These are phyloP conservation scores for Kwoniella sp. DNA, from an alignment of 768 basidiomycete species.

Conservation along the genomic window DNA sequence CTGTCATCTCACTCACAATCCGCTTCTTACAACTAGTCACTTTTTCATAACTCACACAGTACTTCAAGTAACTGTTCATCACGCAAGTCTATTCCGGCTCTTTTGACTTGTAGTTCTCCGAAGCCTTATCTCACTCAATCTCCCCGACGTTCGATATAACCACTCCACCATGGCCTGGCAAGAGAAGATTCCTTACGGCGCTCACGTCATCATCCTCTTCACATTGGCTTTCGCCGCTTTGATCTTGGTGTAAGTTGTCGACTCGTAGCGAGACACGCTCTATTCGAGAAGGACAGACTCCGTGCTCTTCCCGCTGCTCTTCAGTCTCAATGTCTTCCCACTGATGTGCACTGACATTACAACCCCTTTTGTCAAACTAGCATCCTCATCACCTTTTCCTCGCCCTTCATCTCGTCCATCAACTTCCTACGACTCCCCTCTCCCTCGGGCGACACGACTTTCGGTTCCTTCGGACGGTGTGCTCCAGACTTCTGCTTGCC, in stretches of 20 bases:
- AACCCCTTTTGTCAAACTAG: slow-evolving; percentile 17
- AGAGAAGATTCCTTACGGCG: slow-evolving; percentile 46
- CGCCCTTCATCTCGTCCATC: slow-evolving; percentile 54
- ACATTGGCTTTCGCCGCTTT: slow-evolving; percentile 44
- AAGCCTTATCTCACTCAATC: background rate
- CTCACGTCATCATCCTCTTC: slow-evolving; percentile 54
- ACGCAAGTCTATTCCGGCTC: background rate
- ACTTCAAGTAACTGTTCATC: too few relatives aligned
- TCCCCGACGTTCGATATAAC: background rate
- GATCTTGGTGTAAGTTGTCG: slow-evolving; percentile 44
- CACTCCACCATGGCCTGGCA: slow-evolving; percentile 13
- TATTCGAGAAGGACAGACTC: too few relatives aligned
- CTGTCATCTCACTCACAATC: too few relatives aligned
- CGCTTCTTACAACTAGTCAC: too few relatives aligned
- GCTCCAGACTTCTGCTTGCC: slow-evolving; percentile 41
- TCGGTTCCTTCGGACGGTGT: slow-evolving; percentile 54
- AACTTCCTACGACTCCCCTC: slow-evolving; percentile 43
- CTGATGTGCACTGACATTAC: background rate
- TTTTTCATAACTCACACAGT: too few relatives aligned
- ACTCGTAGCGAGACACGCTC: too few relatives aligned
- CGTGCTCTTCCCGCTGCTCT: background rate
- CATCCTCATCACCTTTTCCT: slow-evolving; percentile 54
- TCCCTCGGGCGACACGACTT: slow-evolving; percentile 32
- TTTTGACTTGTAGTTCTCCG: background rate
- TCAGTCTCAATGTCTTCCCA: background rate